Evolutionary conservation across 208 protist species (phyloP).

Genomic region (Naegleria lovaniensis): DNA sequence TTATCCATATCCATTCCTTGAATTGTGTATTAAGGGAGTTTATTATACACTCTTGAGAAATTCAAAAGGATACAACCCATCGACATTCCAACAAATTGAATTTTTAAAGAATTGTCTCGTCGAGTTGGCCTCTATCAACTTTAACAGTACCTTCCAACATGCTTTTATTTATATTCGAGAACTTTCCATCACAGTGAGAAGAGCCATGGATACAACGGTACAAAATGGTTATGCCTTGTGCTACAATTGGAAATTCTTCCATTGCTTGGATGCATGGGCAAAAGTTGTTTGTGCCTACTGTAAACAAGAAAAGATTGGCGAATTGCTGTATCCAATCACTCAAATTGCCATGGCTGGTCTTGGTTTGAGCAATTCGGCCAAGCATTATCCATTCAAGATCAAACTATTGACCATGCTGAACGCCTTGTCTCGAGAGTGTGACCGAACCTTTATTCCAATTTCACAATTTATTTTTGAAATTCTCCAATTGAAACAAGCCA

Average conservation of each 20-base stretch:
- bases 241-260: constrained; percentile 68
- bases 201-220: constrained; percentile 34
- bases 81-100: constrained; percentile 31
- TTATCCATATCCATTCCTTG: constrained; percentile 21
- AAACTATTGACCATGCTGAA: constrained; percentile 19
- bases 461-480: background rate
- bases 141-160: constrained; percentile 43
- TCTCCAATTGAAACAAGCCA: background rate
- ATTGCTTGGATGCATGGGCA: constrained; percentile 54
- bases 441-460: background rate
- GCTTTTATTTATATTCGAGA: constrained; percentile 68
- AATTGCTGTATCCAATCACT: constrained; percentile 49
- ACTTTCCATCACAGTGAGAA: constrained; percentile 61
- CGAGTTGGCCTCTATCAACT: constrained; percentile 56
- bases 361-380: background rate
- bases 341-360: constrained; percentile 44
- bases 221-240: constrained; percentile 30
- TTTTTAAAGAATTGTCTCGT: constrained; percentile 53
- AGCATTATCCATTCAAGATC: background rate
- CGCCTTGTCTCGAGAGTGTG: background rate
- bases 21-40: background rate
- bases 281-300: constrained; percentile 38
- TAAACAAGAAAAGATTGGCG: background rate
- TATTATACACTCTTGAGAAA: constrained; percentile 20
- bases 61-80: background rate